These are phyloP conservation scores for Exserohilum turcica DNA, from an alignment of 2,329 filamentous ascomycete genomes.

Conservation along the genomic window DNA sequence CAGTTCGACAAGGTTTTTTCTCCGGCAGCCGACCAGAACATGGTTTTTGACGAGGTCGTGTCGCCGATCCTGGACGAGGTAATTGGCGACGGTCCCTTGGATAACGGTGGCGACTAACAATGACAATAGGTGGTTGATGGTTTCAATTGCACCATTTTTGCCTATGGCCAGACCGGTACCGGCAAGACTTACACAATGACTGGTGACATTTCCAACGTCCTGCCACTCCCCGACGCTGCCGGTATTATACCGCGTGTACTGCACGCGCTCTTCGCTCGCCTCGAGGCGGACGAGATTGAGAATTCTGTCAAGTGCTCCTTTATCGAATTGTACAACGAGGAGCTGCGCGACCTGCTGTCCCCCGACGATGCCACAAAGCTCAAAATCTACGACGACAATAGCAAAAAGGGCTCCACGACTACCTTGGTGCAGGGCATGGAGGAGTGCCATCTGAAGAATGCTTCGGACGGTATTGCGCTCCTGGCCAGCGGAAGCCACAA, in stretches of 20 bases:
- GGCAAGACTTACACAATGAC: constrained; percentile 99
- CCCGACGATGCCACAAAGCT: constrained; percentile 81
- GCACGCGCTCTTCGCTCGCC: constrained; percentile 82
- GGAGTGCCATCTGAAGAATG: constrained; percentile 87
- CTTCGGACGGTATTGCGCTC: constrained; percentile 83
- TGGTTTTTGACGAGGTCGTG: constrained; percentile 95
- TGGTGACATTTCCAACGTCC: constrained; percentile 91
- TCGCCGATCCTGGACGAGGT: constrained; percentile 92
- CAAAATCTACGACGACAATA: constrained; percentile 91
- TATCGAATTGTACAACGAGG: constrained; percentile 98
- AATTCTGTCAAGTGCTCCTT: constrained; percentile 96
- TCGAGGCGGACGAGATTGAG: constrained; percentile 77
- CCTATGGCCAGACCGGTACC: constrained; percentile 96
- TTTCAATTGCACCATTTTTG: constrained; percentile 98
- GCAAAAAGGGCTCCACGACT: constrained; percentile 79
- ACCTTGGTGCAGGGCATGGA: constrained; percentile 98
- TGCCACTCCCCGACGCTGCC: constrained; percentile 85
- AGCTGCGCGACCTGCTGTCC: constrained; percentile 86
- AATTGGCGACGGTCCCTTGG: constrained; percentile 10
- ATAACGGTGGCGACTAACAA: constrained; percentile 11
- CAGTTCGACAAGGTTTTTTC: constrained; percentile 98
- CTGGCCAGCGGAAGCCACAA: constrained; percentile 89
- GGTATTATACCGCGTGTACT: constrained; percentile 94
- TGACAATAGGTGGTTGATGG: constrained; percentile 77
- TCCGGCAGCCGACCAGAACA: constrained; percentile 87